A percentile compares a stretch with the other conserved stretches of the same genome.
phyloP scores from a whole-genome alignment of 2,329 filamentous ascomycete genomes.

The Colletotrichum sp. region DNA sequence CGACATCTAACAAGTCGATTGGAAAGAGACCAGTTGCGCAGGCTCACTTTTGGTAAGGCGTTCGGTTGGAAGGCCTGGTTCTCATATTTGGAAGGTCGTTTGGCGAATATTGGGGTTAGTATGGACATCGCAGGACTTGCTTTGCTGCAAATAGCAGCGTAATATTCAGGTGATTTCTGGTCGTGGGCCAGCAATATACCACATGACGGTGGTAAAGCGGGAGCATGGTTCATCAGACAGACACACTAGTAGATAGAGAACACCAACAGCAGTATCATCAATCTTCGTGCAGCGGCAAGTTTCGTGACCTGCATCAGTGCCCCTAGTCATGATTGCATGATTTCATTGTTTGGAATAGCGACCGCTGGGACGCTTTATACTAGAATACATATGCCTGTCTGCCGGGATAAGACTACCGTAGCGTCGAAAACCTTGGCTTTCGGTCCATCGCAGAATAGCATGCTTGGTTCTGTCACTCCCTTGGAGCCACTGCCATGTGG shows the following conservation, averaged over 20 bases:
- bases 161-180: not conserved
- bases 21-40: not conserved
- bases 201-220: not conserved
- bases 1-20: not conserved
- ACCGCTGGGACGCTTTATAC: not conserved
- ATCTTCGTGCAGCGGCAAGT: not conserved
- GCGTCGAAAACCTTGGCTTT: not conserved
- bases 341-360: not conserved
- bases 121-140: not conserved
- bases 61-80: not conserved
- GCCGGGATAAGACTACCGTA: not conserved
- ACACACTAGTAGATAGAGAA: not conserved
- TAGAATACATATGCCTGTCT: not conserved
- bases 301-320: not conserved
- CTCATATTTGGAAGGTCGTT: not conserved
- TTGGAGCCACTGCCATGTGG: not conserved
- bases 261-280: not conserved
- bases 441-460: not conserved
- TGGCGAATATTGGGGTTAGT: not conserved
- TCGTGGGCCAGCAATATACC: not conserved
- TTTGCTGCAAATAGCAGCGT: not conserved
- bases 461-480: not conserved
- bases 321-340: not conserved
- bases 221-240: not conserved
- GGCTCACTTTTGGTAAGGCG: not conserved